Evolutionary conservation across 805 yeast genomes (phyloP), one percentile per base, ranked within the genome.

Genomic region (Alloascoidea africana): DNA sequence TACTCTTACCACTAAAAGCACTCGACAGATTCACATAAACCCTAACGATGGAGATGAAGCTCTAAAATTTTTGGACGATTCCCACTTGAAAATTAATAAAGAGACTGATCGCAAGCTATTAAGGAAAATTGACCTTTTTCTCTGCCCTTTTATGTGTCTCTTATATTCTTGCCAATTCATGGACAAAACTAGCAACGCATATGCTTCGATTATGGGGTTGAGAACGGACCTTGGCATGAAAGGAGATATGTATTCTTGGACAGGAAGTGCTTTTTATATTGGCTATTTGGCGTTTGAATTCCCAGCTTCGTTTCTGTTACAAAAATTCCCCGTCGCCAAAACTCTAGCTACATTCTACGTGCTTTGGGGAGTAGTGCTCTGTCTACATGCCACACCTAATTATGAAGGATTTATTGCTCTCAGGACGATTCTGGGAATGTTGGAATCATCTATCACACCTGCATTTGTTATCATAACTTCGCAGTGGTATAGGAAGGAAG

Each of bases 101-200:
- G n/a, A n/a, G n/a, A n/a, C n/a, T n/a, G n/a, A n/a, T n/a, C n/a
- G n/a, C n/a, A n/a, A n/a, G n/a, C n/a, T n/a, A n/a, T n/a, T n/a
- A n/a, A n/a, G n/a, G n/a, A 76, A 73, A 46, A 64, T 72, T 17
- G 81, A 75, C 47, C 34, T 63, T 14, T 63, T 53, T 41, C 43
- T 75, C 43, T 52, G 70, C 46, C 75, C 81, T 1, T 41, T 73
- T 37, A 57, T 74, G 54, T 64, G 68, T 43, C 39, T 64, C 17
- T 46, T 70, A 17, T 68, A 70, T 52, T 60, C 70, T 11, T 52
- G 65, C 15, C 80, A 73, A 52, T 69, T 61, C 44, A 68, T 76
- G 74, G 84, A 76, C 54, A 76, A 76, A 49, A 54, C 59, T 16
- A 56, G 78, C 3, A 65, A 60, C 36, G 58, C 71, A 16, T 66